These are phyloP conservation scores for Epicoccum sorghinum DNA, from an alignment of 2,329 filamentous ascomycete genomes.

Conservation along the genomic window DNA sequence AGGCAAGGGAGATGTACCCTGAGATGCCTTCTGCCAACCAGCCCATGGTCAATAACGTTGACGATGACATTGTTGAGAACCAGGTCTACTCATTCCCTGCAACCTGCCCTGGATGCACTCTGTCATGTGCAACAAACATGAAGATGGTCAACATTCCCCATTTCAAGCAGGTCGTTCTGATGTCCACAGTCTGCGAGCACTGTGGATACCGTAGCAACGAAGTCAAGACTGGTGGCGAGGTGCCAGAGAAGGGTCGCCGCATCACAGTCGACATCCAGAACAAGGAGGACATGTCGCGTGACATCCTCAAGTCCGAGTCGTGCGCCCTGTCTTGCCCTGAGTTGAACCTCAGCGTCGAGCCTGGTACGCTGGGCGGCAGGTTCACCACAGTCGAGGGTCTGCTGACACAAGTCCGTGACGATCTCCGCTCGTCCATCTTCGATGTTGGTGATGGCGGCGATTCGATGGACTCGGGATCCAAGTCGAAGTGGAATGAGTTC, in stretches of 20 bases:
- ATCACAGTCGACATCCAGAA: conserved; percentile 78
- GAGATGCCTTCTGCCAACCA: conserved; percentile 44
- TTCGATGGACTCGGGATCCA: conserved; percentile 71
- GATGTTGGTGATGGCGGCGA: conserved; percentile 79
- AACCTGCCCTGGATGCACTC: conserved; percentile 88
- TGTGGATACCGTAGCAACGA: conserved; percentile 97
- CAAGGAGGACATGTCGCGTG: conserved; percentile 77
- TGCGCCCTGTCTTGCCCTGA: conserved; percentile 88
- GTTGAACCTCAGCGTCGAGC: conserved; percentile 84
- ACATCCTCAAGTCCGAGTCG: conserved; percentile 95
- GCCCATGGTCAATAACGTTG: conserved; percentile 51
- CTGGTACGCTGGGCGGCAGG: conserved; percentile 90
- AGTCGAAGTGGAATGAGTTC: conserved; percentile 78
- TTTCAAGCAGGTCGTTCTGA: conserved; percentile 96
- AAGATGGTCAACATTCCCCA: conserved; percentile 98
- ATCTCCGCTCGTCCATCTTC: conserved; percentile 88
- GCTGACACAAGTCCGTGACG: conserved; percentile 87
- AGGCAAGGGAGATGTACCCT: conserved; percentile 54
- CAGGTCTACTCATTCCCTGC: conserved; percentile 93
- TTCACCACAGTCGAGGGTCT: conserved; percentile 98
- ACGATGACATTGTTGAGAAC: conserved; percentile 84
- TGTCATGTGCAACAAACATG: conserved; percentile 89
- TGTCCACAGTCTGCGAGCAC: conserved; percentile 89
- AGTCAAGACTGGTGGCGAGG: conserved; percentile 93
- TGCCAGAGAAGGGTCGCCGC: conserved; percentile 83